Evolutionary conservation across 441 rosid genomes (phyloP).

Genomic region (Gossypium davidsonii): DNA sequence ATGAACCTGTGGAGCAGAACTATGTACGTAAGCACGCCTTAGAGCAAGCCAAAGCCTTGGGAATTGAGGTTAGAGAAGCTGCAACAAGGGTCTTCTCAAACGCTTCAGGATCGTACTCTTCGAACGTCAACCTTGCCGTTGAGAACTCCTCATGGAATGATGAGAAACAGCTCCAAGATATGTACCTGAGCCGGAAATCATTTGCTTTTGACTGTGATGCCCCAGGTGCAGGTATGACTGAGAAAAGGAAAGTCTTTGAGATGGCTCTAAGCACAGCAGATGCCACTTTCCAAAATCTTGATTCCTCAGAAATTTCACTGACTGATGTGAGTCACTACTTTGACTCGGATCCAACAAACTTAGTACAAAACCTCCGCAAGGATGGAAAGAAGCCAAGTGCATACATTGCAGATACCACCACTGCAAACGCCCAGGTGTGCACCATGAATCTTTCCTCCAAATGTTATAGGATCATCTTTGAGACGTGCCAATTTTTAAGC

Average conservation of each 20-base stretch:
- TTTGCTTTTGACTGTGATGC: constrained; percentile 92
- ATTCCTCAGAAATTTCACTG: constrained; percentile 90
- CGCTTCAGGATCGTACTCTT: constrained; percentile 89
- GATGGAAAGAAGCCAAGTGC: constrained; percentile 90
- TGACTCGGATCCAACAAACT: constrained; percentile 91
- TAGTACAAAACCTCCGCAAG: constrained; percentile 85
- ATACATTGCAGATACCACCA: constrained; percentile 91
- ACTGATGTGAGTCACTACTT: constrained; percentile 98
- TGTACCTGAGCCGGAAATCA: constrained; percentile 93
- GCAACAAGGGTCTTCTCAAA: constrained; percentile 88
- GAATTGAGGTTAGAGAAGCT: constrained; percentile 78
- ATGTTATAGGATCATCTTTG: background rate
- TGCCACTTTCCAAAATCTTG: constrained; percentile 95
- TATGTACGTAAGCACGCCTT: constrained; percentile 84
- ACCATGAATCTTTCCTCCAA: background rate
- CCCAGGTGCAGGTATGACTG: constrained; percentile 93
- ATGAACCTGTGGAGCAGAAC: constrained; percentile 82
- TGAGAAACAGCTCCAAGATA: constrained; percentile 99
- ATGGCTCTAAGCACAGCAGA: constrained; percentile 95
- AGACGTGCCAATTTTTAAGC: background rate
- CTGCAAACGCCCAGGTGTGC: constrained; percentile 91
- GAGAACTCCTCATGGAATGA: constrained; percentile 98
- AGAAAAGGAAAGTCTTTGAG: constrained; percentile 86
- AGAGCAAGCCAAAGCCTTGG: constrained; percentile 84
- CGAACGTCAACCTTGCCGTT: constrained; percentile 84